These are phyloP conservation scores for Opeltia flavorubescens DNA, from an alignment of 495 filamentous ascomycete species.

Conservation along the genomic window DNA sequence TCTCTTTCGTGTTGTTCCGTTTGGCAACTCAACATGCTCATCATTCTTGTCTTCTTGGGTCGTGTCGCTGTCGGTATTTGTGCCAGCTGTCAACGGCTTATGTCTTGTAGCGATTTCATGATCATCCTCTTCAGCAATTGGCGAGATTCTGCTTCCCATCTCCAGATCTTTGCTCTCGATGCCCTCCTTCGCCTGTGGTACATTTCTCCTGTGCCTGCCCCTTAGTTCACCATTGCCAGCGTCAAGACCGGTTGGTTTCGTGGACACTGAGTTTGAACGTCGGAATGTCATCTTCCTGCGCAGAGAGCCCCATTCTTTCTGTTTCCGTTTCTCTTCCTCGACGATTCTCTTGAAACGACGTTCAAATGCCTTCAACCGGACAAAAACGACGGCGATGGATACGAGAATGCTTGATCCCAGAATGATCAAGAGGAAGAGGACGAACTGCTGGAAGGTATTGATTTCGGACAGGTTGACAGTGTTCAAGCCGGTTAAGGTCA, in stretches of 20 bases:
- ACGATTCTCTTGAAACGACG: conserved; percentile 46
- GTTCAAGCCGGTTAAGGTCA: conserved; percentile 67
- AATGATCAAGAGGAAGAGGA: conserved; percentile 61
- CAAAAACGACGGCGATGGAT: conserved; percentile 39
- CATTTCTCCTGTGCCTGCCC: background rate
- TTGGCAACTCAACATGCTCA: background rate
- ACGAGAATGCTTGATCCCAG: conserved; percentile 60
- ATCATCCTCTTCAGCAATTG: background rate
- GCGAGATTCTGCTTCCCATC: background rate
- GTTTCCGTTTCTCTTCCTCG: conserved; percentile 23
- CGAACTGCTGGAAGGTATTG: conserved; percentile 64
- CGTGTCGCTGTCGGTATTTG: background rate
- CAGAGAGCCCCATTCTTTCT: conserved; percentile 1
- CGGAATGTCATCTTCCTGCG: conserved; percentile 4
- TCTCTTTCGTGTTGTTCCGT: background rate
- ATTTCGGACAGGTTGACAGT: conserved; percentile 54
- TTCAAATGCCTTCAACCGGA: conserved; percentile 57
- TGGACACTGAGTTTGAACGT: conserved; percentile 1
- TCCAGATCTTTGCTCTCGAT: background rate
- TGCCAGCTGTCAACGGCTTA: background rate
- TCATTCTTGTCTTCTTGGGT: background rate
- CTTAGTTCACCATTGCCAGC: background rate
- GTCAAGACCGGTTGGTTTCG: background rate
- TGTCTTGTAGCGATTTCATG: background rate
- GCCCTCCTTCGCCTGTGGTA: background rate